Percentiles rank a stretch among this genome's conserved stretches.
Evolutionary conservation across 2,329 filamentous ascomycete genomes (phyloP).

Genomic region (Aspergillus alliaceus): DNA sequence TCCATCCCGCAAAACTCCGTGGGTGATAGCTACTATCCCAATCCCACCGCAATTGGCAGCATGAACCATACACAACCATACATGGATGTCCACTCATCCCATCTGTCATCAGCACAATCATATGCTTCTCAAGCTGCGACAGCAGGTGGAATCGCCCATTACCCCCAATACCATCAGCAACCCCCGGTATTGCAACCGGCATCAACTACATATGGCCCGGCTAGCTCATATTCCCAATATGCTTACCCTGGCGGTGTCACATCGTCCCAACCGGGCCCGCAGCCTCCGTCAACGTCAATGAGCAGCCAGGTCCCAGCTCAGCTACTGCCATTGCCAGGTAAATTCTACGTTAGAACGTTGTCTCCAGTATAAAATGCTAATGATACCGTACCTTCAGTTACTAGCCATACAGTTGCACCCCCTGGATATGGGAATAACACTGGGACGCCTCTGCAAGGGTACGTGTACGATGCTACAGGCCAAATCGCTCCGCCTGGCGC

Average conservation of each 20-base stretch:
- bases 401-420: conserved; percentile 32
- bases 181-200: conserved; percentile 73
- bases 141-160: conserved; percentile 71
- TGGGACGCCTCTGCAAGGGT: conserved; percentile 45
- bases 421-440: conserved; percentile 42
- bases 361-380: conserved; percentile 7
- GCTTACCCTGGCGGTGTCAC: conserved; percentile 74
- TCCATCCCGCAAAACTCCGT: conserved; percentile 33
- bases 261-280: conserved; percentile 70
- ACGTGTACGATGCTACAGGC: conserved; percentile 78
- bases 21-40: conserved; percentile 44
- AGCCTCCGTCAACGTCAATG: conserved; percentile 71
- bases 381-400: conserved; percentile 29
- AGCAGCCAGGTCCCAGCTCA: conserved; percentile 65
- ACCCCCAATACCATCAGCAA: conserved; percentile 66
- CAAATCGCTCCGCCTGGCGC: conserved; percentile 90
- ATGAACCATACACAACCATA: conserved; percentile 85
- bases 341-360: conserved; percentile 11
- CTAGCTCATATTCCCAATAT: conserved; percentile 66
- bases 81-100: conserved; percentile 77
- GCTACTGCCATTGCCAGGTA: conserved; percentile 65
- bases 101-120: conserved; percentile 75
- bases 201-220: conserved; percentile 66
- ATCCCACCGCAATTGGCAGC: conserved; percentile 42
- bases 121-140: conserved; percentile 76